Evolutionary conservation across 352 stramenopile species (phyloP).

Genomic region (Paralagenidium karlingii): DNA sequence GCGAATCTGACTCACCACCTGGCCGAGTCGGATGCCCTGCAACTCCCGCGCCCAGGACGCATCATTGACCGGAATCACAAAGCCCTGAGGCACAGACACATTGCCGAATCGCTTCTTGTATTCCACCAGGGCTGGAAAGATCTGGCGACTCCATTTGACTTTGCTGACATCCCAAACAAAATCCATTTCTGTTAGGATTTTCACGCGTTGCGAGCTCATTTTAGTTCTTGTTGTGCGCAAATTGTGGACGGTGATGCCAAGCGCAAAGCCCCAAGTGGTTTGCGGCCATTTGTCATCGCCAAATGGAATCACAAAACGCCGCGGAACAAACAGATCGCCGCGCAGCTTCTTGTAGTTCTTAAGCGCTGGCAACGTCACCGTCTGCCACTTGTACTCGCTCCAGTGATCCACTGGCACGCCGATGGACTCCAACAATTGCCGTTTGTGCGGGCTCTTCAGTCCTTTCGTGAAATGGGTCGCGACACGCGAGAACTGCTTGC

Average conservation of each 20-base stretch:
- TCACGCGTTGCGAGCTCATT: no score
- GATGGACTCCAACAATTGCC: constrained; percentile 22
- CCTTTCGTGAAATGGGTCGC: no score
- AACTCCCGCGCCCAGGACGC: no score
- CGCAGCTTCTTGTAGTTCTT: constrained; percentile 61
- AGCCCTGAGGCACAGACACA: no score
- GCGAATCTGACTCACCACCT: constrained; percentile 34
- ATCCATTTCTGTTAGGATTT: constrained; percentile 77
- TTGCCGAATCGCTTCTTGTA: no score
- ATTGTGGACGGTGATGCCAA: constrained; percentile 85
- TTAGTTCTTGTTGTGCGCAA: no score
- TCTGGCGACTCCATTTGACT: constrained; percentile 54
- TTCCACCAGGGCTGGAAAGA: no score
- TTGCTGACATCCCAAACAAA: constrained; percentile 86
- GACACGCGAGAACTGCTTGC: no score
- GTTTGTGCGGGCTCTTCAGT: no score
- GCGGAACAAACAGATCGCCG: constrained; percentile 83
- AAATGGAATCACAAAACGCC: constrained; percentile 83
- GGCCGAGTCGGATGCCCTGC: constrained; percentile 28
- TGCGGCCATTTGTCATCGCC: constrained; percentile 59
- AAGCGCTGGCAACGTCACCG: constrained; percentile 59
- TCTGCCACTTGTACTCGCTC: constrained; percentile 42
- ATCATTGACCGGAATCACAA: no score
- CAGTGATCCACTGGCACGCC: constrained; percentile 45
- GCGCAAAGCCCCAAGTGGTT: constrained; percentile 62